These are phyloP conservation scores for Middelhovenomyces tepae DNA, from an alignment of 805 yeast species.

Conservation along the genomic window DNA sequence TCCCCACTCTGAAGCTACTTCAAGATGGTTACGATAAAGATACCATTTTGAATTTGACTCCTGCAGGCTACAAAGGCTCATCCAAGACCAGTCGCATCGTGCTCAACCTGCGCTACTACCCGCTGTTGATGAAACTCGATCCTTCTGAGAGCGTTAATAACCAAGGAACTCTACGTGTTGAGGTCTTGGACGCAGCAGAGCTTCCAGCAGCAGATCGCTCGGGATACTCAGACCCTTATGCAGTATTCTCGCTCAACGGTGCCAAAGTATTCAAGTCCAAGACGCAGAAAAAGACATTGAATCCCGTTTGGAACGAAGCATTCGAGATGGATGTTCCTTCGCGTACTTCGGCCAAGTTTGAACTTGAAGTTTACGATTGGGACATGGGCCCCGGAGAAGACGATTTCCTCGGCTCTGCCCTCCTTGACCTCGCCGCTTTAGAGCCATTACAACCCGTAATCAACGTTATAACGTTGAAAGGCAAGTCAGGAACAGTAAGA, in stretches of 20 bases:
- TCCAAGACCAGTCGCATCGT: conserved; percentile 23
- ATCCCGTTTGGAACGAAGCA: conserved; percentile 83
- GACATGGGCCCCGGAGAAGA: conserved; percentile 84
- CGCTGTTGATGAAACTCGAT: conserved; percentile 55
- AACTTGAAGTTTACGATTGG: conserved; percentile 72
- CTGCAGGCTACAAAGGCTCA: conserved; percentile 36
- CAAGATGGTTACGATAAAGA: conserved; percentile 58
- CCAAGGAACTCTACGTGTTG: conserved; percentile 60
- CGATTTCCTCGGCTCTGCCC: conserved; percentile 67
- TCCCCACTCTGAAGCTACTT: conserved; percentile 61
- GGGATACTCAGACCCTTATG: conserved; percentile 91
- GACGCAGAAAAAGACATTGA: conserved; percentile 73
- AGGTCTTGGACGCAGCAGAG: conserved; percentile 53
- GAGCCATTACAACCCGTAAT: conserved; percentile 49
- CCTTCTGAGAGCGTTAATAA: conserved; percentile 66
- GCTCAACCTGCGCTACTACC: conserved; percentile 68
- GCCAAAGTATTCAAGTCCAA: conserved; percentile 62
- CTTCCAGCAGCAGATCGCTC: conserved; percentile 81
- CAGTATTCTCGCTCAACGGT: conserved; percentile 59
- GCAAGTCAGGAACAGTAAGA: conserved; percentile 53
- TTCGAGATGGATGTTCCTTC: conserved; percentile 48
- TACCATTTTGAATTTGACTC: conserved; percentile 44
- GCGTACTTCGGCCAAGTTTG: conserved; percentile 51
- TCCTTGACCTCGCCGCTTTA: conserved; percentile 48
- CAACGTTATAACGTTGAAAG: conserved; percentile 42